Conservation (phyloP, 768 basidiomycete genomes). For the Podaxis carcinomalis region DNA sequence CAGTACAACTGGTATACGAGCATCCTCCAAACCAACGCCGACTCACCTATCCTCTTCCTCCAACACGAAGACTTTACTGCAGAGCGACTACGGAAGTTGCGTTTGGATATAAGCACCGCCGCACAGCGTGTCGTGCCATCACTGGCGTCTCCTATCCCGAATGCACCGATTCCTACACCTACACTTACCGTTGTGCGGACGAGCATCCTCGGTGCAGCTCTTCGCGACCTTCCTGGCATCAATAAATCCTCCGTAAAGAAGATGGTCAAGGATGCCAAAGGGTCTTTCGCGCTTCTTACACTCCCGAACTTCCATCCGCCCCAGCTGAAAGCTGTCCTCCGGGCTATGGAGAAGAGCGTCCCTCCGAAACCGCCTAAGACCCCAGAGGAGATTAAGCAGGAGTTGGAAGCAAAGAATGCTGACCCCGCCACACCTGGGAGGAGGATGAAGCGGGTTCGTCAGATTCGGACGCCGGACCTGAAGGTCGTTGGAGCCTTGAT, state of each 20-base stretch:
- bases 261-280: conserved; percentile 55
- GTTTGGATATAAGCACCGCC: conserved; percentile 62
- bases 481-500: conserved; percentile 75
- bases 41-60: conserved; percentile 72
- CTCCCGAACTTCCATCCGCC: conserved; percentile 70
- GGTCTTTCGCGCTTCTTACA: conserved; percentile 61
- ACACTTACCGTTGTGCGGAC: conserved; percentile 71
- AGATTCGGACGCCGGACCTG: conserved; percentile 58
- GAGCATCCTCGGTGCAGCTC: conserved; percentile 73
- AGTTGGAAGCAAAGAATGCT: conserved; percentile 51
- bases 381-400: conserved; percentile 44
- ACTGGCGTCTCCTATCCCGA: conserved; percentile 26
- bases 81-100: conserved; percentile 59
- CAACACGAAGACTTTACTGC: conserved; percentile 74
- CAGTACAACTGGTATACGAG: conserved; percentile 77
- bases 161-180: conserved; percentile 33
- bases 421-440: conserved; percentile 68
- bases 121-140: conserved; percentile 41
- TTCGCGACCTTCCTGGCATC: conserved; percentile 56
- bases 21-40: conserved; percentile 55
- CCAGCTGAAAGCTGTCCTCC: conserved; percentile 61
- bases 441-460: conserved; percentile 55
- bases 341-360: conserved; percentile 59
- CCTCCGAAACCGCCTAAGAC: conserved; percentile 56
- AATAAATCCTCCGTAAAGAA: conserved; percentile 41